Conservation (phyloP, 2,329 filamentous ascomycete species). For the Diaporthe sp. region DNA sequence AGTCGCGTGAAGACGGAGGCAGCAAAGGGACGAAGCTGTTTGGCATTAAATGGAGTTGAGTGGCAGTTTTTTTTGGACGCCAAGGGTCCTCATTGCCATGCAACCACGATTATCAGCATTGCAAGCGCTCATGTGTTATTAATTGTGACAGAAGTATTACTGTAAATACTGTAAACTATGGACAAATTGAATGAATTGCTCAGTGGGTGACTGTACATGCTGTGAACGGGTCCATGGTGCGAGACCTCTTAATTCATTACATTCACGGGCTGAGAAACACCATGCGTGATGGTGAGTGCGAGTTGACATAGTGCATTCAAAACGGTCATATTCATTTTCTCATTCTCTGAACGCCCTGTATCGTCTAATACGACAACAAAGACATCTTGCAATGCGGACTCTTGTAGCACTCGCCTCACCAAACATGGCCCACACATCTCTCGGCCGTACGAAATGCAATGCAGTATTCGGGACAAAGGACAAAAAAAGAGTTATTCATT, state of each 20-base stretch:
- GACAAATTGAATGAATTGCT: background rate
- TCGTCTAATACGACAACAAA: constrained; percentile 31
- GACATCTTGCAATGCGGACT: constrained; percentile 17
- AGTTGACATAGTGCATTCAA: background rate
- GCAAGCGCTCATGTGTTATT: background rate
- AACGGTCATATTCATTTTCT: constrained; percentile 15
- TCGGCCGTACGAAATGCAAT: background rate
- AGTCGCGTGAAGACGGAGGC: constrained; percentile 49
- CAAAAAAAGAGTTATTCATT: constrained; percentile 40
- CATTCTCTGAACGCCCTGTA: constrained; percentile 31
- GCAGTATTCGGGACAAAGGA: background rate
- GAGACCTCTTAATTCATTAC: background rate
- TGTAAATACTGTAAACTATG: constrained; percentile 1
- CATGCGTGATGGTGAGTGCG: background rate
- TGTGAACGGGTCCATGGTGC: background rate
- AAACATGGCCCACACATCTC: background rate
- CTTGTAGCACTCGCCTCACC: background rate
- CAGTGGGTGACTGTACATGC: background rate
- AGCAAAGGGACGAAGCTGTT: constrained; percentile 68
- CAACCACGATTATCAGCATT: background rate
- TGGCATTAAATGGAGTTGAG: constrained; percentile 71
- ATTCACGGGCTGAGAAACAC: too few species aligned
- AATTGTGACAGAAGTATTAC: too few species aligned
- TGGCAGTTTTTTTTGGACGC: too few species aligned
- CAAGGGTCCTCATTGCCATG: background rate